These are phyloP conservation scores for Fusarium illudens DNA, from an alignment of 2,329 filamentous ascomycete genomes.

Conservation along the genomic window DNA sequence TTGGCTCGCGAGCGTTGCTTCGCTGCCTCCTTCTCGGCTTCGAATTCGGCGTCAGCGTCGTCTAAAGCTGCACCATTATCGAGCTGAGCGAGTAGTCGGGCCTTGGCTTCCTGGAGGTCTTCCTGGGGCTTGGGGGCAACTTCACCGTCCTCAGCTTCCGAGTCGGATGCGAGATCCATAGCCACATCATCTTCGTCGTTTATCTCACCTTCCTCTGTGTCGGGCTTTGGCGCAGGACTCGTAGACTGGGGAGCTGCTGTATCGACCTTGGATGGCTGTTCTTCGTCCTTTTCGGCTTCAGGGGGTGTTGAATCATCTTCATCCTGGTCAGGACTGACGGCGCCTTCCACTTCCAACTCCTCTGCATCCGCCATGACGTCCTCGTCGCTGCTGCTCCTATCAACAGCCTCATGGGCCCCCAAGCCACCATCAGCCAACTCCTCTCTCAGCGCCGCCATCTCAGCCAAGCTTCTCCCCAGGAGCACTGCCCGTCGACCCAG, in stretches of 20 bases:
- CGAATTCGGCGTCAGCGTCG: conserved; percentile 37
- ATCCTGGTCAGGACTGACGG: conserved; percentile 29
- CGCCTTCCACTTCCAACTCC: conserved; percentile 43
- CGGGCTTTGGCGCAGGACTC: conserved; percentile 6
- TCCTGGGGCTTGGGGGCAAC: conserved; percentile 39
- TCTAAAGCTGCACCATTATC: conserved; percentile 37
- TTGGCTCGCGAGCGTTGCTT: conserved; percentile 54
- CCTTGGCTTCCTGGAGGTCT: conserved; percentile 59
- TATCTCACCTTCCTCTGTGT: conserved; percentile 40
- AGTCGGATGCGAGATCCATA: conserved; percentile 54
- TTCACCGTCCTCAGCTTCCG: conserved; percentile 50
- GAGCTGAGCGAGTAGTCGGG: conserved; percentile 57
- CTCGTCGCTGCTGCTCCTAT: conserved; percentile 53
- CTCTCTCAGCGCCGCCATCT: conserved; percentile 60
- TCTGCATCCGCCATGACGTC: conserved; percentile 49
- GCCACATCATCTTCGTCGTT: conserved; percentile 47
- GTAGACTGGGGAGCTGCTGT: not conserved
- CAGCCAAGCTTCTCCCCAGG: conserved; percentile 62
- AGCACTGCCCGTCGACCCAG: conserved; percentile 79
- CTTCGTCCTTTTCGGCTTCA: conserved; percentile 12
- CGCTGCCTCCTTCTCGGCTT: conserved; percentile 38
- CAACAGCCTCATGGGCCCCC: conserved; percentile 56
- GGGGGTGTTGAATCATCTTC: conserved; percentile 15
- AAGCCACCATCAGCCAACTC: conserved; percentile 52
- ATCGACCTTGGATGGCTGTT: not conserved